phyloP scores from a whole-genome alignment of 2,329 filamentous ascomycete species.

The Colletotrichum cordylinicola region DNA sequence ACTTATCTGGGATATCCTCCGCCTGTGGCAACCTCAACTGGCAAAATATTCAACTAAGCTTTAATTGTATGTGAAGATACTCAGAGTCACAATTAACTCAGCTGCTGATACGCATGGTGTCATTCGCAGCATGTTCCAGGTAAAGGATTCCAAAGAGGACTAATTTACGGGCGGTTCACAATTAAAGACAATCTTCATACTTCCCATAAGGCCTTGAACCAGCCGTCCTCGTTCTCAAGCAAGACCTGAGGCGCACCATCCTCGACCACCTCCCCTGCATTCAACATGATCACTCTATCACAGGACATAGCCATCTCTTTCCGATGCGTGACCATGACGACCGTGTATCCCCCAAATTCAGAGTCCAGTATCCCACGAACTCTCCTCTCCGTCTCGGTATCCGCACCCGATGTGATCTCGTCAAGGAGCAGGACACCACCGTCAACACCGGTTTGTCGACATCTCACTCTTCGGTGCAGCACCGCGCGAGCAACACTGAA shows the following conservation, averaged over 20 bases:
- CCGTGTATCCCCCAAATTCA: background rate
- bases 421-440: conserved; percentile 35
- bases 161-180: fast-evolving
- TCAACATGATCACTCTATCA: background rate
- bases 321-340: background rate
- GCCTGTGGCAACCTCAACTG: background rate
- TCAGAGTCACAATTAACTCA: too few species aligned
- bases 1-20: fast-evolving
- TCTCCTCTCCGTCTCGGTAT: conserved; percentile 29
- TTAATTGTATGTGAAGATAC: too few species aligned
- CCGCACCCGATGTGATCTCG: conserved; percentile 37
- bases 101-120: background rate
- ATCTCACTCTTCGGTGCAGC: conserved; percentile 44
- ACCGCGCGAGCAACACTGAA: conserved; percentile 68
- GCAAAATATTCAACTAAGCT: background rate
- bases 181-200: background rate
- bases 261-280: background rate
- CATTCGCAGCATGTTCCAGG: background rate
- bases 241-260: background rate
- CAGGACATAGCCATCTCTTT: background rate
- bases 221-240: background rate
- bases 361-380: background rate
- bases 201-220: background rate
- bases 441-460: background rate
- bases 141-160: background rate